A percentile compares a stretch with the other conserved stretches of the same genome.
phyloP scores from a whole-genome alignment of 1,139 yeast species.

The Geotrichum cucujoidarum region DNA sequence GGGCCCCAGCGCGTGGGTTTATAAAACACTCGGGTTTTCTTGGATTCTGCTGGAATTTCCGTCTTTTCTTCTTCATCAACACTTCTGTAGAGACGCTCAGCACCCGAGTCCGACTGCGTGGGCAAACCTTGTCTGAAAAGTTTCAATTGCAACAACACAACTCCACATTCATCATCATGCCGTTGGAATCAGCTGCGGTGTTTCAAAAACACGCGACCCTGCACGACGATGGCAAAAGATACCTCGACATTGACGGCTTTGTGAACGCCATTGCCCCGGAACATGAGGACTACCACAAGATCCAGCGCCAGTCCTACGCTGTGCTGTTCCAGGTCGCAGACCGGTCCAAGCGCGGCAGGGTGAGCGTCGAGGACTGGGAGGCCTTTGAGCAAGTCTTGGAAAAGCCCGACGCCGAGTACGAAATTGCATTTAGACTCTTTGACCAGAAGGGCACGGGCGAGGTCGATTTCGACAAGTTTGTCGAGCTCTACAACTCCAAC shows the following conservation, averaged over 20 bases:
- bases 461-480: constrained; percentile 40
- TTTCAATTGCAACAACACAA: too few relatives aligned
- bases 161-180: not conserved
- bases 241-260: constrained; percentile 45
- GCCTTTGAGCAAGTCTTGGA: constrained; percentile 39
- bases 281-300: constrained; percentile 41
- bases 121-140: too few relatives aligned
- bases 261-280: constrained; percentile 42
- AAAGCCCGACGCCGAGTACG: constrained; percentile 46
- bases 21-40: too few relatives aligned
- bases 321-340: constrained; percentile 43
- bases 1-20: too few relatives aligned
- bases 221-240: constrained; percentile 37
- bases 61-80: too few relatives aligned
- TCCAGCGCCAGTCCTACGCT: constrained; percentile 41
- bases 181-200: constrained; percentile 12
- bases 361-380: constrained; percentile 40
- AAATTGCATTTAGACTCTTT: constrained; percentile 43
- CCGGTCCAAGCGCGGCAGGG: constrained; percentile 32
- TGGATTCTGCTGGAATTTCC: too few relatives aligned
- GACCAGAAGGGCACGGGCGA: constrained; percentile 33
- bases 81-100: too few relatives aligned
- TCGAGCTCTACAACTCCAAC: constrained; percentile 30
- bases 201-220: constrained; percentile 12
- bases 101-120: too few relatives aligned